Evolutionary conservation across 2,329 filamentous ascomycete genomes (phyloP).

Genomic region (Lecanosticta acicola): DNA sequence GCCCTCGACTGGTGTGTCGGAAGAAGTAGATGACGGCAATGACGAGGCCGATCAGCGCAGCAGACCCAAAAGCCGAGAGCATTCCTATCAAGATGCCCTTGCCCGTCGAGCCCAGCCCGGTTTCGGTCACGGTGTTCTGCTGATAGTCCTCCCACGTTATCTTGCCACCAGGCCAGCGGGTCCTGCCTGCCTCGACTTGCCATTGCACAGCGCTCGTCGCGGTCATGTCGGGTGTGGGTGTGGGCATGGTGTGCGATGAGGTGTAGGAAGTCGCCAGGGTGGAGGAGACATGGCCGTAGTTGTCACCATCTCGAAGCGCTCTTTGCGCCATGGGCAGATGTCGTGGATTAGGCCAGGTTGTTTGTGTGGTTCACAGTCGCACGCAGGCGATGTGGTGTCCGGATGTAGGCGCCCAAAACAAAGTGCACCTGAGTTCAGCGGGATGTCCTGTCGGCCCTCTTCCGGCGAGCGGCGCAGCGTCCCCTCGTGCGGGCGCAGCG

Average conservation of each 20-base stretch:
- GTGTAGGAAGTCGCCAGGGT: constrained; percentile 16
- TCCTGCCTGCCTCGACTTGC: constrained; percentile 4
- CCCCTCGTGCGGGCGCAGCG: not conserved
- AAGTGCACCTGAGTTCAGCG: constrained; percentile 1
- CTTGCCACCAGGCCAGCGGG: constrained; percentile 6
- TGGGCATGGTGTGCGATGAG: constrained; percentile 8
- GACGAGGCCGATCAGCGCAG: constrained; percentile 73
- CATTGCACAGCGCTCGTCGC: too few species aligned
- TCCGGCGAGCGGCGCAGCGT: not conserved
- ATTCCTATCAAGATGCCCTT: constrained; percentile 90
- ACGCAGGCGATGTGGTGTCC: constrained; percentile 15
- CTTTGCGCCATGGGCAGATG: constrained; percentile 23
- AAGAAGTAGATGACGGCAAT: constrained; percentile 88
- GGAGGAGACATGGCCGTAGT: constrained; percentile 5
- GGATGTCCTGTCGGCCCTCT: not conserved
- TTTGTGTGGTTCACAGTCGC: constrained; percentile 11
- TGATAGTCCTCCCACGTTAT: constrained; percentile 8
- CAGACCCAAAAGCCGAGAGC: constrained; percentile 88
- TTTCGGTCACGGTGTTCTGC: constrained; percentile 2
- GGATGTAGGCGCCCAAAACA: constrained; percentile 8
- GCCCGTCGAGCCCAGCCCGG: constrained; percentile 38
- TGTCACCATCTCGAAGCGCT: constrained; percentile 19
- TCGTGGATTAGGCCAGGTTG: constrained; percentile 7
- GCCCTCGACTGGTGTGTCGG: constrained; percentile 77
- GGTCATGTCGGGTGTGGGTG: constrained; percentile 1